These are phyloP conservation scores for Asterionellopsis glacialis DNA, from an alignment of 108 stramenopile genomes.

Conservation along the genomic window DNA sequence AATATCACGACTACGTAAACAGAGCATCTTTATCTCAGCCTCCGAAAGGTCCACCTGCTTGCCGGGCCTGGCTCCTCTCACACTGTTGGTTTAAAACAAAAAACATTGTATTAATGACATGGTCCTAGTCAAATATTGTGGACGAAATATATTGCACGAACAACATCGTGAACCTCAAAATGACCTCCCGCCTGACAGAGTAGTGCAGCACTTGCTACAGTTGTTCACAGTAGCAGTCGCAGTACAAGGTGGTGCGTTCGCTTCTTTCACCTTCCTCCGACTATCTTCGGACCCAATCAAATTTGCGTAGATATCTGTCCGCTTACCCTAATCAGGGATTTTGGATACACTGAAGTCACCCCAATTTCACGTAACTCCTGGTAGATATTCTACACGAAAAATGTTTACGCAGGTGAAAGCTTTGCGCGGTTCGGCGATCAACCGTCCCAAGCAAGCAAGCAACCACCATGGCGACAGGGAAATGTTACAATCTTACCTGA, in stretches of 20 bases:
- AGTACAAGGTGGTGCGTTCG: too few species aligned
- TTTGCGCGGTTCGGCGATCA: background rate
- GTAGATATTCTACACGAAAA: background rate
- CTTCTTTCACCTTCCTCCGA: too few species aligned
- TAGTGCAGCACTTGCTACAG: background rate
- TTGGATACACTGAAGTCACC: background rate
- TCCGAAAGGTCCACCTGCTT: slow-evolving; percentile 88
- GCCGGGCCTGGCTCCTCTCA: slow-evolving; percentile 86
- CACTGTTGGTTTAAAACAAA: slow-evolving; percentile 24
- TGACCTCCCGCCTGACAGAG: background rate
- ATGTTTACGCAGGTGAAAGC: background rate
- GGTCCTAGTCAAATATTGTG: too few species aligned
- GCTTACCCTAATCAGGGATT: background rate
- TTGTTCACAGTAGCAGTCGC: too few species aligned
- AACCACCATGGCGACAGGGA: background rate
- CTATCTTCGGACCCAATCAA: too few species aligned
- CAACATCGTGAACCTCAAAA: background rate
- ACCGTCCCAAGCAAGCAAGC: background rate
- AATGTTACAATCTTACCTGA: slow-evolving; percentile 38
- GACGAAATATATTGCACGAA: background rate
- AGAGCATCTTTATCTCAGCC: slow-evolving; percentile 92
- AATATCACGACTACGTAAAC: slow-evolving; percentile 85
- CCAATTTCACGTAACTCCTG: background rate
- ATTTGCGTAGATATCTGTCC: too few species aligned
- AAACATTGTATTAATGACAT: background rate